Evolutionary conservation across 2,329 filamentous ascomycete species (phyloP).

Genomic region (Penicillium freii): DNA sequence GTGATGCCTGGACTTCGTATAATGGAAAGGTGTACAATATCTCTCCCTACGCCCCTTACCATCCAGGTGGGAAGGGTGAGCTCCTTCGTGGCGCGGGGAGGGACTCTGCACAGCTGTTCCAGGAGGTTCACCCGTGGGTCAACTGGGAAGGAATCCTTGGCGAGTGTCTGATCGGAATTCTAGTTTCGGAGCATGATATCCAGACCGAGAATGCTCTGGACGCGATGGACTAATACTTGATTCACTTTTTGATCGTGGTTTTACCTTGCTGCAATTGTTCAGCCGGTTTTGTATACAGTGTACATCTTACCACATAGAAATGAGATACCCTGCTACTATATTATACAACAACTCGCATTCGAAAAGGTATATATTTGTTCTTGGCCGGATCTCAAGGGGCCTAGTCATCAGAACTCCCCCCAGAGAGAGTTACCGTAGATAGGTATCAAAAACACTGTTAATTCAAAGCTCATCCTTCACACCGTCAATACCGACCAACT

Average conservation of each 20-base stretch:
- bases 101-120: constrained; percentile 63
- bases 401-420: background rate
- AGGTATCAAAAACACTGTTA: background rate
- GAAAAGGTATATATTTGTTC: background rate
- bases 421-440: background rate
- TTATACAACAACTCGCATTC: constrained; percentile 1
- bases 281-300: background rate
- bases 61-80: constrained; percentile 72
- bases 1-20: constrained; percentile 86
- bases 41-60: constrained; percentile 81
- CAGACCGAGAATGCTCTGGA: constrained; percentile 46
- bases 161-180: constrained; percentile 60
- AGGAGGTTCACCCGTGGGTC: constrained; percentile 66
- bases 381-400: background rate
- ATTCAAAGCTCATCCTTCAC: constrained; percentile 54
- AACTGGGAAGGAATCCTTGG: constrained; percentile 67
- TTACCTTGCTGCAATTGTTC: background rate
- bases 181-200: constrained; percentile 55
- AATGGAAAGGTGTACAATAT: constrained; percentile 94
- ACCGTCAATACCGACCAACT: constrained; percentile 79
- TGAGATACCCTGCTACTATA: constrained; percentile 15
- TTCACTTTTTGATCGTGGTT: background rate
- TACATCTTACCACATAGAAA: constrained; percentile 17
- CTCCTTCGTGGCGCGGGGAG: constrained; percentile 63
- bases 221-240: constrained; percentile 56